Base-by-base conservation (phyloP, 2,329 filamentous ascomycete species). In the Pseudofabraea citricarpa region DNA sequence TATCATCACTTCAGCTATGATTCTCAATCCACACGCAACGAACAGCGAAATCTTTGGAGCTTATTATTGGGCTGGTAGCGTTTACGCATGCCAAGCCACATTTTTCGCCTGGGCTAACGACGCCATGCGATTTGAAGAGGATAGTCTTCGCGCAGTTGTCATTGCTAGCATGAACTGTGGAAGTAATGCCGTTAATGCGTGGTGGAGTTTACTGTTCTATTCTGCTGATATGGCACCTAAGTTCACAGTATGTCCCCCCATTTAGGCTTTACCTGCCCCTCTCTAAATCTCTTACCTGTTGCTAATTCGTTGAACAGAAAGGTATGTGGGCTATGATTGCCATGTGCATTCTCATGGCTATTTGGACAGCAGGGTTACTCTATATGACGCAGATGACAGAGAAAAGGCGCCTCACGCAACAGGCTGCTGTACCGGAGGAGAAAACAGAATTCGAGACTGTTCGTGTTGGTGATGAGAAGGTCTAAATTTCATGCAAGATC, bases 41-140 rank as follows among this genome's bases (percentile, higher is more conserved):
- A 40, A 61, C 0, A 56, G 71, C 0, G 66, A 75, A 1, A 72
- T 79, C 0, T 83, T 87, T 48, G 81, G 79, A 2, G 81, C 81
- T 4, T 87, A 85, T 53, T 87, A 86, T 60, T 83, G 78, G 76
- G 79, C 82, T 0, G 84, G 84, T 1, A 68, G 74, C 3, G 79
- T 86, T 0, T 87, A 87, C 52, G 83, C 83, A 0, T 85, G 83
- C 54, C 83, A 88, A 61, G 82, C 84, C 1, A 84, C 79, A 0
- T 87, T 87, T 53, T 87, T 88, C 52, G 83, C 84, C 0, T 87
- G 83, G 83, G 83, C 81, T 18, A 87, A 88, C 52, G 83, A 87
- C 54, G 53, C 51, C 3, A 77, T 79, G 2, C 75, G 85, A 66
- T 71, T 79, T 6, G 74, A 75, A 43, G 76, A 85, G 53, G 77